Percentiles rank a stretch among this genome's conserved stretches.
Evolutionary conservation across 768 basidiomycete genomes (phyloP).

Genomic region (Bullera alba): DNA sequence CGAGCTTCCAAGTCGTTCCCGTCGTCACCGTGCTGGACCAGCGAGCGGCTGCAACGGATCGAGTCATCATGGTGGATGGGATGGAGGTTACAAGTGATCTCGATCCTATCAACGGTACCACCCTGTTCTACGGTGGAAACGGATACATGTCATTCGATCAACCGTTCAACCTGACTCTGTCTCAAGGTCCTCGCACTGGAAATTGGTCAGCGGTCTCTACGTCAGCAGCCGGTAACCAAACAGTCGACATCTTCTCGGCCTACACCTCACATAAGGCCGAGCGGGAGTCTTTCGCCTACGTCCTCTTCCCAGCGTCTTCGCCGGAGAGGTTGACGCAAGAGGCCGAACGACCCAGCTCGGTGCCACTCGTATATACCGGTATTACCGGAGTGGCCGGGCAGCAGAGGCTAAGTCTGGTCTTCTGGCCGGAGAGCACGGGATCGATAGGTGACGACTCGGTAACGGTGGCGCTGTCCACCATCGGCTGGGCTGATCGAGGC

Average conservation of each 20-base stretch:
- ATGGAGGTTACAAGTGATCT: constrained; percentile 4
- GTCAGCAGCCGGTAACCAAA: constrained; percentile 56
- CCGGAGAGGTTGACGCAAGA: constrained; percentile 14
- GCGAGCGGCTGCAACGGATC: constrained; percentile 48
- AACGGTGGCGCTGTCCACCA: constrained; percentile 35
- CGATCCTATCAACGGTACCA: constrained; percentile 35
- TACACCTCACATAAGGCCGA: constrained; percentile 52
- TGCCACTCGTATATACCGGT: not conserved
- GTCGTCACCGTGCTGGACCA: constrained; percentile 66
- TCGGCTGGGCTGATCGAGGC: constrained; percentile 4
- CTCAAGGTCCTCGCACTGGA: constrained; percentile 53
- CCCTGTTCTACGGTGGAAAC: constrained; percentile 62
- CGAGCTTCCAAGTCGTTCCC: constrained; percentile 22
- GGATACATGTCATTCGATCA: constrained; percentile 54
- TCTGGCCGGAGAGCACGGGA: constrained; percentile 50
- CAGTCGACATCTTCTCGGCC: constrained; percentile 60
- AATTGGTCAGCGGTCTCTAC: constrained; percentile 61
- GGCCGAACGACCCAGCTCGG: constrained; percentile 1
- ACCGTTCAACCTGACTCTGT: constrained; percentile 45
- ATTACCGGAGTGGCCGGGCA: constrained; percentile 44
- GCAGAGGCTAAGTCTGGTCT: constrained; percentile 47
- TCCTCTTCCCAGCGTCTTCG: constrained; percentile 54
- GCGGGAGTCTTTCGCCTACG: constrained; percentile 51
- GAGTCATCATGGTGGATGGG: constrained; percentile 49
- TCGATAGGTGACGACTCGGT: constrained; percentile 48